Evolutionary conservation across 1,139 yeast species (phyloP), one percentile per base, ranked within the genome.

Genomic region (Nakaseomyces nivariensis): DNA sequence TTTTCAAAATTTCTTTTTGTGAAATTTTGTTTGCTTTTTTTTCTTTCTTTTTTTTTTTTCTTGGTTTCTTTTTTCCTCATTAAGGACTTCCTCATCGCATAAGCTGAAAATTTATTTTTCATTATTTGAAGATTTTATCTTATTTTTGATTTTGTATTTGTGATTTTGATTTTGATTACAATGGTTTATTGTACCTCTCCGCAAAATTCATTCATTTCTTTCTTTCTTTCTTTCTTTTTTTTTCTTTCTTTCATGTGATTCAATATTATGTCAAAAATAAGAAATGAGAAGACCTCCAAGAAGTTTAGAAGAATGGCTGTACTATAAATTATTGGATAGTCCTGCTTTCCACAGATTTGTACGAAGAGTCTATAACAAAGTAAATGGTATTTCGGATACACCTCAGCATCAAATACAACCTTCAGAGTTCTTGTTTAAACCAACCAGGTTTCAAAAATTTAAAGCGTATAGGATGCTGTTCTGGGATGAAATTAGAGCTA

Each of bases 311-410:
- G 81, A 78, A 61, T 68, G 71, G 53, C 63, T 79, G 5, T 79
- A 75, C 55, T 54, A 52, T 43, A 57, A 74, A 72, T 70, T 85
- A 6, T 73, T 86, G 57, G 73, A 72, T 42, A 82, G 92, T 6
- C 78, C 76, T 0, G 71, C 76, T 1, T 88, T 88, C 61, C 83
- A 85, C 58, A 70, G 79, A 44, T 79, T 85, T 71, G 96, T 87
- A 5, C 72, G 81, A 44, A 70, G 72, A 17, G 69, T 84, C 1
- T 85, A 83, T 60, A 83, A 84, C 41, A 72, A 72, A 50, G 75
- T 87, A 24, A 87, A 88, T 61, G 79, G 85, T 1, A 73, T 84
- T 13, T 75, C 69, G 34, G 59, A 56, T 42, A 46, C 54, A 31
- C 53, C 59, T 17, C 22, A 17, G 22, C 22, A 17, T 2, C 22